phyloP scores from a whole-genome alignment of 345 rosid genomes.

The Mallotus nudiflorus region DNA sequence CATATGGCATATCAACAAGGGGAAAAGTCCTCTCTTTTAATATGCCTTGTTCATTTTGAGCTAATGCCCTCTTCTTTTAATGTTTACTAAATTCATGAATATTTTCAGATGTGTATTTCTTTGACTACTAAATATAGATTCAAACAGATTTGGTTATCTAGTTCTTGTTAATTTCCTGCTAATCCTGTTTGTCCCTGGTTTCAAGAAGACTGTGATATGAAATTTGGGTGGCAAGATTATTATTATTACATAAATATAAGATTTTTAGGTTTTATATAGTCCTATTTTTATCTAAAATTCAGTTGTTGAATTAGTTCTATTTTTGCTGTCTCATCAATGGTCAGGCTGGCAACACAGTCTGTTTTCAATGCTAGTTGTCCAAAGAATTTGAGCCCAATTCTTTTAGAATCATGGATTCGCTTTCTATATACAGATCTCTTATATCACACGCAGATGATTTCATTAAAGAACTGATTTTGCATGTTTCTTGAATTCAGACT shows the following conservation, averaged over 20 bases:
- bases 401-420: no score
- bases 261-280: not conserved
- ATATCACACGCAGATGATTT: no score
- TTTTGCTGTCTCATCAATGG: no score
- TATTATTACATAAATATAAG: not conserved
- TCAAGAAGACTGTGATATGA: not conserved
- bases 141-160: not conserved
- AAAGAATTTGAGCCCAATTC: no score
- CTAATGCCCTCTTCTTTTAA: not conserved
- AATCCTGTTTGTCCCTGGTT: not conserved
- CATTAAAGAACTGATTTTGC: not conserved
- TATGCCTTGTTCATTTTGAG: not conserved
- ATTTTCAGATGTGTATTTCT: not conserved
- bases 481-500: not conserved
- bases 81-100: not conserved
- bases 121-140: not conserved
- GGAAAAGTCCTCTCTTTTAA: not conserved
- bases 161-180: not conserved
- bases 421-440: no score
- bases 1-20: no score
- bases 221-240: not conserved
- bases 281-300: not conserved
- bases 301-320: no score
- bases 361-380: no score
- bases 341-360: no score